Percentiles rank a stretch among this genome's conserved stretches.
phyloP scores from a whole-genome alignment of 179 eudicot species.

The Carnegiea gigantea region DNA sequence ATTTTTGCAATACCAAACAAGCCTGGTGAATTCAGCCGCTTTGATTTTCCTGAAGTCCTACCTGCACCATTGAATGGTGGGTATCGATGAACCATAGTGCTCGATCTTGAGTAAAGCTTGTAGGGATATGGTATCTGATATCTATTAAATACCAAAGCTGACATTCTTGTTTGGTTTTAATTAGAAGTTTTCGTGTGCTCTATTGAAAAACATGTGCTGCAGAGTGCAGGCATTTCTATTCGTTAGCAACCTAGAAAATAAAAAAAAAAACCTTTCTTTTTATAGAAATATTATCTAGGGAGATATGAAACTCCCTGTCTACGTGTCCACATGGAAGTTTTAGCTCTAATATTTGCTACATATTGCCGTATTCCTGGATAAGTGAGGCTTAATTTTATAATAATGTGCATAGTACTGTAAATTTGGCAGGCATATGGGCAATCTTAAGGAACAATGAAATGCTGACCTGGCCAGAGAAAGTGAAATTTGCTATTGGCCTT shows the following conservation, averaged over 20 bases:
- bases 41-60: constrained; percentile 85
- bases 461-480: constrained; percentile 98
- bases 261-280: neutral
- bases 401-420: constrained; percentile 1
- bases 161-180: neutral
- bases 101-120: constrained; percentile 3
- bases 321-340: neutral
- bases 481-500: constrained; percentile 95
- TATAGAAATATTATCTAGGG: neutral
- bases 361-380: neutral
- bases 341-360: neutral
- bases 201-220: neutral
- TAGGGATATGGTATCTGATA: neutral
- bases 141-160: neutral
- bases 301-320: neutral
- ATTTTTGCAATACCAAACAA: constrained; percentile 97
- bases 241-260: neutral
- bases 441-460: constrained; percentile 94
- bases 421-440: constrained; percentile 82
- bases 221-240: neutral
- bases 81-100: constrained; percentile 1
- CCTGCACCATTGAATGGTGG: constrained; percentile 97
- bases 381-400: neutral
- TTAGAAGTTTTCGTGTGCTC: neutral
- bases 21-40: constrained; percentile 98